Evolutionary conservation across 352 stramenopile species (phyloP).

Genomic region (Phytophthora quininea): DNA sequence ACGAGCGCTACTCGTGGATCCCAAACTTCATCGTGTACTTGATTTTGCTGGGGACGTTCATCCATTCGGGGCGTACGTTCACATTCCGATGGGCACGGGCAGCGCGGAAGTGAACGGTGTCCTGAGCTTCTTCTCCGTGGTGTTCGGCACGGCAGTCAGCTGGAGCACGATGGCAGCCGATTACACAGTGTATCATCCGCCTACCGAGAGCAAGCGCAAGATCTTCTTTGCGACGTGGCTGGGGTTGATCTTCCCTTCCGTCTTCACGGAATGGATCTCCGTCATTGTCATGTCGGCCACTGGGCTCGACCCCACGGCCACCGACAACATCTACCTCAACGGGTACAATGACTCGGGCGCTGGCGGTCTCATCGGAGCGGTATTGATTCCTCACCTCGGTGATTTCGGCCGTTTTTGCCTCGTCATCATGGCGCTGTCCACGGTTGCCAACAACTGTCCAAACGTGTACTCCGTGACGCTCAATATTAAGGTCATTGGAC

Average conservation of each 20-base stretch:
- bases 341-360: constrained; percentile 42
- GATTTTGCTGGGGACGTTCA: constrained; percentile 40
- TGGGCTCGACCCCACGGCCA: constrained; percentile 22
- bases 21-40: constrained; percentile 50
- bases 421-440: constrained; percentile 50
- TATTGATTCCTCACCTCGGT: constrained; percentile 38
- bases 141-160: constrained; percentile 45
- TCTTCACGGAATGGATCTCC: constrained; percentile 46
- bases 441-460: constrained; percentile 51
- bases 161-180: constrained; percentile 42
- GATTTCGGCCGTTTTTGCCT: constrained; percentile 48
- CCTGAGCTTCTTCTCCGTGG: constrained; percentile 40
- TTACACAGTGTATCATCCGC: constrained; percentile 50
- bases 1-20: constrained; percentile 54
- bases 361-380: constrained; percentile 39
- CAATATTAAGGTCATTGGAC: constrained; percentile 46
- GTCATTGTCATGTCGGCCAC: constrained; percentile 48
- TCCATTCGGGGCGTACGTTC: constrained; percentile 43
- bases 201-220: constrained; percentile 45
- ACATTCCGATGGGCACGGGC: constrained; percentile 48
- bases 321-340: constrained; percentile 31
- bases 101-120: constrained; percentile 39
- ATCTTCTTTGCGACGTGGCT: constrained; percentile 47
- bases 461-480: constrained; percentile 55
- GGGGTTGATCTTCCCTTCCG: constrained; percentile 34